These are phyloP conservation scores for Rhododendron vialii DNA, from an alignment of 148 eudicot species.

Conservation along the genomic window DNA sequence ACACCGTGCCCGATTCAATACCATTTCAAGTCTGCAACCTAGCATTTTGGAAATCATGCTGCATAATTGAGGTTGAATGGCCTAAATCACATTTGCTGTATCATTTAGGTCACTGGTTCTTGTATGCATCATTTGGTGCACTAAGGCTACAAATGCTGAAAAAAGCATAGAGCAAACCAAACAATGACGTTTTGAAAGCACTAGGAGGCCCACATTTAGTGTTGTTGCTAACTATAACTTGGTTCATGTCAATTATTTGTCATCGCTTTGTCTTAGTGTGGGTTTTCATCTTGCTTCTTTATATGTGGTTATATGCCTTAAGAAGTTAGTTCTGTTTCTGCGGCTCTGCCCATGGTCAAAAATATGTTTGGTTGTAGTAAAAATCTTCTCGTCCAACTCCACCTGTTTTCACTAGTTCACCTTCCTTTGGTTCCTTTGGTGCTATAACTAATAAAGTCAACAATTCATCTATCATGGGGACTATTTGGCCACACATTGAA, in stretches of 20 bases:
- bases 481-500: not conserved
- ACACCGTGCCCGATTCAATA: not conserved
- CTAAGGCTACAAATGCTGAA: not conserved
- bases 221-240: not conserved
- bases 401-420: not conserved
- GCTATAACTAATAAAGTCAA: not conserved
- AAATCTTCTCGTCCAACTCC: not conserved
- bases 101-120: not conserved
- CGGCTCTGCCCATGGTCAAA: not conserved
- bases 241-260: not conserved
- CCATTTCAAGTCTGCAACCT: not conserved
- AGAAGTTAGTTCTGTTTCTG: not conserved
- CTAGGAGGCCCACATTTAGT: not conserved
- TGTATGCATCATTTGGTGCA: not conserved
- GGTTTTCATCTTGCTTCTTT: not conserved
- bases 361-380: not conserved
- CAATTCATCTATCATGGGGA: not conserved
- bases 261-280: not conserved
- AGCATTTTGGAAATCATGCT: not conserved
- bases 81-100: not conserved
- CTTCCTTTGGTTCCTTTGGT: not conserved
- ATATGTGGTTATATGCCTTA: not conserved
- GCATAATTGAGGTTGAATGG: not conserved
- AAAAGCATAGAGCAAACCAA: not conserved
- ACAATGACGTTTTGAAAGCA: not conserved